Base-by-base conservation (phyloP, 2,329 filamentous ascomycete species). In the Dendrostoma leiphaemia region DNA sequence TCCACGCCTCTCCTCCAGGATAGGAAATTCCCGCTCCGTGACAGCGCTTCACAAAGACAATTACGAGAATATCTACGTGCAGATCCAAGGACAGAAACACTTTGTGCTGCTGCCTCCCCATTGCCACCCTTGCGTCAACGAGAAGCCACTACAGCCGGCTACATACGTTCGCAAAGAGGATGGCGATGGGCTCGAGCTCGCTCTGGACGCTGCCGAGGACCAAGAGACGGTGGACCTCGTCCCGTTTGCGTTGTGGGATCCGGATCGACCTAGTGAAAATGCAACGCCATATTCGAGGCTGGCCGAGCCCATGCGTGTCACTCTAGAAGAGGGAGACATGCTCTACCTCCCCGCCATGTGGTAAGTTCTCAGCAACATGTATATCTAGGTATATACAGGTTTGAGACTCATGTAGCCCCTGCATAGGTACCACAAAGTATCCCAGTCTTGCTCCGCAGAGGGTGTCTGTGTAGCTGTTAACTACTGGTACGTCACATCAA, bases 11-110 rank as follows among this genome's bases (percentile, higher is more conserved):
- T n/a, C n/a, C n/a, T 19, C 8, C 32, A 58, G 56, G 90, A 84
- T 94, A 47, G 90, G 90, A 51, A 89, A 90, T 70, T 82, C 83
- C 1, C 76, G 75, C 34, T 89, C 85, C 24, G 77, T 81, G 1
- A 92, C 89, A 0, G 85, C 87, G 0, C 69, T 92, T 51, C 90
- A 94, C 71, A 89, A 88, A 64, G 90, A 94, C 71, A 89, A 89
- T 63, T 93, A 92, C 68, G 89, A 94, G 68, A 94, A 94, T 66
- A 79, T 94, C 0, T 94, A 92, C 67, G 86, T 90, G 1, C 89
- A 93, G 64, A 69, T 93, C 13, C 68, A 84, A 1, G 90, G 90
- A 0, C 72, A 73, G 53, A 94, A 94, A 67, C 83, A 89, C 61
- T 94, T 94, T 61, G 79, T 85, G 0, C 74, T 94, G 1, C 70